phyloP scores from a whole-genome alignment of 768 basidiomycete genomes.

The Strobilomyces confusus region DNA sequence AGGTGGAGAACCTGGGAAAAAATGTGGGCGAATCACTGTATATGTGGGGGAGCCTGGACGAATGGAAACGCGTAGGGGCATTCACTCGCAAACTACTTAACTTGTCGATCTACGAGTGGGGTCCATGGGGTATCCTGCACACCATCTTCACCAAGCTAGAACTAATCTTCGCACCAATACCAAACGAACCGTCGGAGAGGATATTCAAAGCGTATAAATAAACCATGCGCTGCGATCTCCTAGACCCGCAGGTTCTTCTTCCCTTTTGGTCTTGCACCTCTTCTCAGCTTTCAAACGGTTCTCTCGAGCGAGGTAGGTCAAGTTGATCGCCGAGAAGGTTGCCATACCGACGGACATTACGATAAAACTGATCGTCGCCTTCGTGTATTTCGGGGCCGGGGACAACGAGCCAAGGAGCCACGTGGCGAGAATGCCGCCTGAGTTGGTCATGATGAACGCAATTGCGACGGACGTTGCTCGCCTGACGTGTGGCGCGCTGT shows the following conservation, averaged over 20 bases:
- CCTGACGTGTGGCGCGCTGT: conserved; percentile 51
- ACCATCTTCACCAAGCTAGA: no score
- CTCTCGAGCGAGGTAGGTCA: conserved; percentile 38
- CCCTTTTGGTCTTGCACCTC: conserved; percentile 28
- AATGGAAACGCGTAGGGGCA: conserved; percentile 14
- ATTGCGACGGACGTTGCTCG: conserved; percentile 59
- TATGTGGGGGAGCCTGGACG: conserved; percentile 70
- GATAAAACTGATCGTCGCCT: conserved; percentile 39
- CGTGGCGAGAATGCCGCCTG: conserved; percentile 57
- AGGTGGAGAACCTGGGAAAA: conserved; percentile 64
- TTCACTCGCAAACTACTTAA: background rate
- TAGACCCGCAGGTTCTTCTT: conserved; percentile 38
- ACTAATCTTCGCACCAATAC: no score
- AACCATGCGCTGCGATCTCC: conserved; percentile 56
- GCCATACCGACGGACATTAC: conserved; percentile 38
- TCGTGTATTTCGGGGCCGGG: conserved; percentile 45
- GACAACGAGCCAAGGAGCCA: conserved; percentile 55
- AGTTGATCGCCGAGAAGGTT: conserved; percentile 36
- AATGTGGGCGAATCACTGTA: conserved; percentile 54
- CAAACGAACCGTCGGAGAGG: no score
- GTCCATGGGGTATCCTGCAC: no score
- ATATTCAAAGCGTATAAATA: conserved; percentile 41
- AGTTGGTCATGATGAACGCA: conserved; percentile 54
- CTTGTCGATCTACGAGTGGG: background rate
- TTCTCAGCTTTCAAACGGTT: conserved; percentile 44